phyloP scores from a whole-genome alignment of 2,329 filamentous ascomycete species.

The Colletotrichum sp. region DNA sequence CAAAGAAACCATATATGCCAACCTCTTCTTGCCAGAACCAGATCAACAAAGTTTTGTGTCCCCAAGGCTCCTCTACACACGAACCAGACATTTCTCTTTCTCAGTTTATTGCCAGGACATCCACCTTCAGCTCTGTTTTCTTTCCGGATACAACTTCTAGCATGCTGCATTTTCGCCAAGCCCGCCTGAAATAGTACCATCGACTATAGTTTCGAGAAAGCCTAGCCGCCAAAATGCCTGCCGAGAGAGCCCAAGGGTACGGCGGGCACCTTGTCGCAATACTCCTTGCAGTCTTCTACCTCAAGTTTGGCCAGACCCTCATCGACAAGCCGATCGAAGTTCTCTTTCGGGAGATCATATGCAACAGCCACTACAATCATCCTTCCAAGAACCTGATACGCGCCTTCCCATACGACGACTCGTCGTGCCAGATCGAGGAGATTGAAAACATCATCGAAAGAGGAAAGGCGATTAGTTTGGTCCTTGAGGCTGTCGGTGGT shows the following conservation, averaged over 20 bases:
- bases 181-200: not conserved
- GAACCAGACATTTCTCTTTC: not conserved
- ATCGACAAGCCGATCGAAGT: not conserved
- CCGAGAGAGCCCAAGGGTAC: not conserved
- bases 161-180: too few species aligned
- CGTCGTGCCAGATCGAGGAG: not conserved
- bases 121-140: not conserved
- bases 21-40: not conserved
- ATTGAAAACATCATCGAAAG: not conserved
- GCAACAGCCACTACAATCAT: accelerated
- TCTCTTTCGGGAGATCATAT: not conserved
- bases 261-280: not conserved
- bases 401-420: not conserved
- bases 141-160: not conserved
- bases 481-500: not conserved
- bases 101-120: not conserved
- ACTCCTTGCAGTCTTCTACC: not conserved
- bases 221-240: not conserved
- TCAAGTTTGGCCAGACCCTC: not conserved
- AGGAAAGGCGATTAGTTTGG: not conserved
- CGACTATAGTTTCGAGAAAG: not conserved
- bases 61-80: not conserved
- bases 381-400: accelerated
- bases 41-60: not conserved
- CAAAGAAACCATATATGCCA: not conserved